These are phyloP conservation scores for Rhamnella rubrinervis DNA, from an alignment of 331 rosid genomes.

Conservation along the genomic window DNA sequence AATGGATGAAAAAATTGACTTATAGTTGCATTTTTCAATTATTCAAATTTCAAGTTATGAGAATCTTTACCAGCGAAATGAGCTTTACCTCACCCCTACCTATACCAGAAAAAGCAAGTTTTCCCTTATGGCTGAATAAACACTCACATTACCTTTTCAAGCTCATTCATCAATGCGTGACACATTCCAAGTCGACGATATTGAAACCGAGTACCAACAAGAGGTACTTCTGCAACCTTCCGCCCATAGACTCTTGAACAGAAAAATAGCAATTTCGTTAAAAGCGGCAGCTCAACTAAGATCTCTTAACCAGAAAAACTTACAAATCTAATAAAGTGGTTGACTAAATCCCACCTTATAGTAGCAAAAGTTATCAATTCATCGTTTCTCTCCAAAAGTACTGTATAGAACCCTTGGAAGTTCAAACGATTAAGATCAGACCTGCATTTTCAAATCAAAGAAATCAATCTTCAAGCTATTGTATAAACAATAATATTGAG, in stretches of 20 bases:
- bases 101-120: no score
- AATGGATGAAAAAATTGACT: no score
- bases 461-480: background rate
- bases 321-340: slow-evolving; percentile 4
- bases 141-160: slow-evolving; percentile 62
- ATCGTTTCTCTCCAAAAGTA: slow-evolving; percentile 70
- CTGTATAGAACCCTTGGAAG: slow-evolving; percentile 76
- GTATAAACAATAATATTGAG: no score
- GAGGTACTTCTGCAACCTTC: slow-evolving; percentile 86
- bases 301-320: slow-evolving; percentile 2
- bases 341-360: slow-evolving; percentile 54
- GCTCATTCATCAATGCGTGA: slow-evolving; percentile 69
- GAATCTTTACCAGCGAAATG: no score
- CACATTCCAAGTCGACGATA: slow-evolving; percentile 92
- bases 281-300: background rate
- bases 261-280: slow-evolving; percentile 3
- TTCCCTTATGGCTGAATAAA: background rate
- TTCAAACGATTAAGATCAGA: slow-evolving; percentile 75
- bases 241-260: slow-evolving; percentile 62
- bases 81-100: background rate
- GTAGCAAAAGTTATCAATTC: slow-evolving; percentile 76
- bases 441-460: slow-evolving; percentile 36
- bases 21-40: no score
- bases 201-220: slow-evolving; percentile 69
- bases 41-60: no score